Base-by-base conservation (phyloP, 2,329 filamentous ascomycete genomes). In the Epichloe aotearoae region DNA sequence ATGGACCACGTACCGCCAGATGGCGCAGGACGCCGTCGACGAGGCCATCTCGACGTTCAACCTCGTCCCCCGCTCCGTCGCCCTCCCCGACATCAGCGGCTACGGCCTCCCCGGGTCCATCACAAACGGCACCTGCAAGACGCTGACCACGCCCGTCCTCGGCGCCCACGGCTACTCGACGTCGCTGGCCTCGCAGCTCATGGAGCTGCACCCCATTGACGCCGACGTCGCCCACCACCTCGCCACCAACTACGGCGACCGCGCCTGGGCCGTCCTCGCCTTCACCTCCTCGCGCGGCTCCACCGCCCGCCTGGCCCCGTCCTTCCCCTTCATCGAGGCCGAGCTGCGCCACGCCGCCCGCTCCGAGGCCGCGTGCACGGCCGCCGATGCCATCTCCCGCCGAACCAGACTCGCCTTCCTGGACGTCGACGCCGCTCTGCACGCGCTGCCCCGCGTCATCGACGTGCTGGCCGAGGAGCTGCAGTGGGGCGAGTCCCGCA, bases 1-100 rank as follows among this genome's bases (percentile, higher is more conserved):
- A 69, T 91, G 86, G 86, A 93, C 86, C 5, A 93, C 86, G 11
- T 93, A 91, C 69, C 84, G 86, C 50, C 84, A 90, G 64, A 93
- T 93, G 87, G 84, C 87, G 49, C 84, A 93, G 66, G 86, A 91
- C 60, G 84, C 85, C 46, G 86, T 93, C 54, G 86, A 91, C 62
- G 82, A 88, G 61, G 86, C 86, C 30, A 76, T 90, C 67, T 71
- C 75, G 54, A 72, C 77, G 47, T 89, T 88, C 64, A 64, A 71
- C 39, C 74, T 90, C 30, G 66, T 71, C 47, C 69, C 83, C 5
- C 66, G 66, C 8, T 66, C 74, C 23, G 61, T 83, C 14, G 52
- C 69, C 19, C 68, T 80, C 49, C 80, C 83, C 11, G 78, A 83
- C 52, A 78, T 89, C 56, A 83, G 78, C 61, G 84, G 84, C 55